phyloP scores from a whole-genome alignment of 768 basidiomycete species.

The Chiua virens region DNA sequence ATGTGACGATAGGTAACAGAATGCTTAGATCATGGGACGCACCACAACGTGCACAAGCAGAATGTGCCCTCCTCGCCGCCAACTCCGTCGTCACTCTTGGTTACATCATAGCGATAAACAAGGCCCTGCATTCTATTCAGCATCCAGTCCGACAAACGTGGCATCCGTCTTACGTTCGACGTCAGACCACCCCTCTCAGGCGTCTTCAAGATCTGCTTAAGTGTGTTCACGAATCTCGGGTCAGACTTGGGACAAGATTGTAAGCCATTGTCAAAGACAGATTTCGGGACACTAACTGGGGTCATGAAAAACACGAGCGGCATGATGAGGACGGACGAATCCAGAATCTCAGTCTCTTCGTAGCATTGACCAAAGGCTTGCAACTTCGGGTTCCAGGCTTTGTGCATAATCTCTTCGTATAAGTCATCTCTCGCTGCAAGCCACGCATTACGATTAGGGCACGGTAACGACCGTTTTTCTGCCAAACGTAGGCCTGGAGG shows the following conservation, averaged over 20 bases:
- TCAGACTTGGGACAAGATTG: constrained; percentile 56
- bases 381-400: constrained; percentile 76
- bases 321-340: constrained; percentile 90
- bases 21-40: constrained; percentile 8
- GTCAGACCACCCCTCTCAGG: constrained; percentile 91
- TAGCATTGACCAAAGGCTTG: constrained; percentile 86
- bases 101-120: constrained; percentile 88
- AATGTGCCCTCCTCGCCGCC: constrained; percentile 97
- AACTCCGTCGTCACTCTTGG: constrained; percentile 86
- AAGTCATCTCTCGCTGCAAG: constrained; percentile 70
- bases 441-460: constrained; percentile 73
- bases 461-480: constrained; percentile 92
- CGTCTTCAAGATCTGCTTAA: constrained; percentile 80
- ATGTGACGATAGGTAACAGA: not conserved
- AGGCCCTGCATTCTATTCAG: constrained; percentile 53
- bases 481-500: constrained; percentile 78
- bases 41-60: constrained; percentile 86
- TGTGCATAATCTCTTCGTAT: constrained; percentile 92
- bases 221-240: constrained; percentile 82
- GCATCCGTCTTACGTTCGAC: constrained; percentile 57
- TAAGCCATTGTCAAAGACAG: not conserved
- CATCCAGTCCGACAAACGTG: not conserved
- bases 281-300: constrained; percentile 46
- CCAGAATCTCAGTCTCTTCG: constrained; percentile 78
- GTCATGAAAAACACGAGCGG: constrained; percentile 92